phyloP scores from a whole-genome alignment of 768 basidiomycete species.

The Hydnomerulius pinastri region DNA sequence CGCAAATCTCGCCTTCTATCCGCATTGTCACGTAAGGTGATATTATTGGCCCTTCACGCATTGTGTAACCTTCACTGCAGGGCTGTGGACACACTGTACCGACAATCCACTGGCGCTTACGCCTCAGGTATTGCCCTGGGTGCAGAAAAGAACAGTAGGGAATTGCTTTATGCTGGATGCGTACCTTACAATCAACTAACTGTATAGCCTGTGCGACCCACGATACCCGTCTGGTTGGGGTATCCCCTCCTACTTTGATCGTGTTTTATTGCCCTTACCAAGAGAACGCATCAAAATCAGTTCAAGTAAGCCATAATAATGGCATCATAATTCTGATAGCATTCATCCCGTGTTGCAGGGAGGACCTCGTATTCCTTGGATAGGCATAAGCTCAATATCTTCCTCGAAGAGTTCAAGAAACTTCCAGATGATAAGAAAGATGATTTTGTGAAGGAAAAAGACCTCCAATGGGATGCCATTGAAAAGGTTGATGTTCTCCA shows the following conservation, averaged over 20 bases:
- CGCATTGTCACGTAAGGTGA: constrained; percentile 16
- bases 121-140: not conserved
- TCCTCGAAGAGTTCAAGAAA: not conserved
- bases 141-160: not conserved
- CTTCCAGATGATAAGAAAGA: not conserved
- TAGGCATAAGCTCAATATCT: not conserved
- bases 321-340: not conserved
- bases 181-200: no score
- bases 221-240: not conserved
- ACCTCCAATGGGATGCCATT: not conserved
- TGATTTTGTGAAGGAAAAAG: not conserved
- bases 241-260: no score
- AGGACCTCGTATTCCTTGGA: not conserved
- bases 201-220: no score
- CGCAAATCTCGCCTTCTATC: constrained; percentile 38
- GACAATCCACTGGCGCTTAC: not conserved
- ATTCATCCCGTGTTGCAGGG: not conserved
- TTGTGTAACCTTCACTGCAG: not conserved
- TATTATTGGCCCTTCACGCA: not conserved
- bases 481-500: no score
- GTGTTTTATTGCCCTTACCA: not conserved
- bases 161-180: not conserved
- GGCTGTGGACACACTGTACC: not conserved
- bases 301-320: not conserved
- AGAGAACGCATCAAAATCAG: not conserved